phyloP scores from a whole-genome alignment of 78 protist species.

The Cyanophora paradoxa region DNA sequence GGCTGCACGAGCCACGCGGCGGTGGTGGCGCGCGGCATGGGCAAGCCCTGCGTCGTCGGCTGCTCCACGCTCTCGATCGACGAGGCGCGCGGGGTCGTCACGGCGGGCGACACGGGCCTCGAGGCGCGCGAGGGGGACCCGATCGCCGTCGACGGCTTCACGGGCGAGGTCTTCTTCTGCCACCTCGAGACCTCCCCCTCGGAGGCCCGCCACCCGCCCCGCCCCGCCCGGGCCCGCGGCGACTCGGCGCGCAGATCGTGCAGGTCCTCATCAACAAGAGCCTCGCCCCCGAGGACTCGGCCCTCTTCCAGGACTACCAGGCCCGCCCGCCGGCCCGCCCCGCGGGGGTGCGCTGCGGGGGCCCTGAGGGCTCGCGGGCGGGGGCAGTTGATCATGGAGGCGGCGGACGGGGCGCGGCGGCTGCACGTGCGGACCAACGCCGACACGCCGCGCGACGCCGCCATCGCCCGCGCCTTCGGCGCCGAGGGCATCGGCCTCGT shows the following conservation, averaged over 20 bases:
- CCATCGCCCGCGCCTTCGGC: conserved; percentile 26
- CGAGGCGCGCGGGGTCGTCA: conserved; percentile 23
- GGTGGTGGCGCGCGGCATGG: conserved; percentile 79
- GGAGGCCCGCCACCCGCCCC: too few species aligned
- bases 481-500: conserved; percentile 39
- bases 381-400: too few species aligned
- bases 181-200: too few species aligned
- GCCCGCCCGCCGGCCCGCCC: too few species aligned
- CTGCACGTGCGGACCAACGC: conserved; percentile 50
- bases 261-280: too few species aligned
- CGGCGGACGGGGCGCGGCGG: too few species aligned
- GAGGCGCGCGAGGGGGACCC: conserved; percentile 53
- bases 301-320: too few species aligned
- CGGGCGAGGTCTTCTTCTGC: conserved; percentile 63
- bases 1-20: conserved; percentile 49
- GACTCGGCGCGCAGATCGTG: too few species aligned
- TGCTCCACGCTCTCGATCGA: conserved; percentile 31
- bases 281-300: too few species aligned
- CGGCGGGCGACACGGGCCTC: conserved; percentile 17
- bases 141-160: conserved; percentile 64
- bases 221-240: too few species aligned
- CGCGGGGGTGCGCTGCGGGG: too few species aligned
- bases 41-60: conserved; percentile 69
- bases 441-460: conserved; percentile 57
- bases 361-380: too few species aligned